Base-by-base conservation (phyloP, 108 stramenopile species). In the Cyclotella kingstonii region DNA sequence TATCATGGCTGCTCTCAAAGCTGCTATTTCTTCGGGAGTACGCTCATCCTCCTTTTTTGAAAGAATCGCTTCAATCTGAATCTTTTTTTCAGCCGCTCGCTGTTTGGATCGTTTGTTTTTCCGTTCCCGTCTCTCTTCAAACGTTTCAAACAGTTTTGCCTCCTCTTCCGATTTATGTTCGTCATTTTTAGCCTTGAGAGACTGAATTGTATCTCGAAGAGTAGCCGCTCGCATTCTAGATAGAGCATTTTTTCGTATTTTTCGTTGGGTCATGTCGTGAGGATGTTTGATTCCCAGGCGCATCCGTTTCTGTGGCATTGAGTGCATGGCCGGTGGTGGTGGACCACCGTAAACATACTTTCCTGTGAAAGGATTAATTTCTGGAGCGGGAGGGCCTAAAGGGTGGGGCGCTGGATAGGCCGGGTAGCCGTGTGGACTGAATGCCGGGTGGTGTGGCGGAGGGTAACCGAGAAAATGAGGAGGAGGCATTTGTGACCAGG, bases 41-140 rank as follows among this genome's bases (percentile, higher is more conserved):
- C 90, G 54, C 47, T 86, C 84, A 45, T 73, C 63, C 54, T 86
- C 90, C 14, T 81, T 71, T 42, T 83, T 87, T 35, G 68, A 69
- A 14, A 83, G 43, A 38, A 91, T 86, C 1, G 73, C 71, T 60
- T 86, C 84, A 46, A 87, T 77, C 60, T 81, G 76, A 39, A 77
- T 68, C 70, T 91, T 91, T 68, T 82, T 84, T 57, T 91, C 90
- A 22, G 82, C 38, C 2, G 84, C 85, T 0, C 90, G 81, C 54
- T 91, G 83, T 40, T 81, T 50, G 17, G 84, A 85, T 17, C 90
- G 58, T 54, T 79, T 73, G 63, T 91, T 91, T 54, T 91, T 91
- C 34, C 76, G 39, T 33, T 78, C 57, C 1, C 90, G 73, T 0
- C 90, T 81, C 41, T 66, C 67, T 46, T 91, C 84, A 58, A 76